Conservation (phyloP, 2,329 filamentous ascomycete species). For the Pseudogymnoascus sp. region DNA sequence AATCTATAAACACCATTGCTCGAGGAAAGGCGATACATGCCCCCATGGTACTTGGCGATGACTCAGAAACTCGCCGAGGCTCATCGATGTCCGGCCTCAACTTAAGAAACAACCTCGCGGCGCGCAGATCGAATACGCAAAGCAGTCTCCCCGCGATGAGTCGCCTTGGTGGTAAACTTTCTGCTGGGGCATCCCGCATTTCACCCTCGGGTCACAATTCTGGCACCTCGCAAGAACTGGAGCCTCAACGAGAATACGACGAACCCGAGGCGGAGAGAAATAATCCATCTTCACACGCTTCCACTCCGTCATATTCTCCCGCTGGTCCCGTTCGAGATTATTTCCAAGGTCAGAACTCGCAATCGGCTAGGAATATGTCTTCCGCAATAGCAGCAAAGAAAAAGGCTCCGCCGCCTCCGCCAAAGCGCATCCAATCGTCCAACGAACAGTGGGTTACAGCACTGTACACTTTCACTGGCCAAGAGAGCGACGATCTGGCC, state of each 20-base stretch:
- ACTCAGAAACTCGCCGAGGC: slow-evolving; percentile 19
- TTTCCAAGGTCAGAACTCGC: slow-evolving; percentile 18
- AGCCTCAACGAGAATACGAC: background rate
- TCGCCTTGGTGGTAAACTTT: slow-evolving; percentile 25
- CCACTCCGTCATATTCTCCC: slow-evolving; percentile 18
- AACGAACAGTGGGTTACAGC: slow-evolving; percentile 55
- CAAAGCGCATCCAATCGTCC: slow-evolving; percentile 45
- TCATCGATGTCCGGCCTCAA: slow-evolving; percentile 23
- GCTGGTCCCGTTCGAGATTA: slow-evolving; percentile 23
- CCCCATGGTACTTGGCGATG: slow-evolving; percentile 34
- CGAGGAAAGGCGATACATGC: slow-evolving; percentile 57
- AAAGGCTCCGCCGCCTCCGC: slow-evolving; percentile 66
- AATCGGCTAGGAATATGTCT: background rate
- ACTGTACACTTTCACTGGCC: slow-evolving; percentile 65
- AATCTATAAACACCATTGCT: slow-evolving; percentile 54
- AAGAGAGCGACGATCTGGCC: slow-evolving; percentile 59
- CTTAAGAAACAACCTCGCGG: slow-evolving; percentile 32
- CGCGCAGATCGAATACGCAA: slow-evolving; percentile 30
- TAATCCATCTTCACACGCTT: background rate
- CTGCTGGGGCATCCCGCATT: slow-evolving; percentile 22
- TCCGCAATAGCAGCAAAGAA: slow-evolving; percentile 46
- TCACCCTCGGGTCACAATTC: background rate
- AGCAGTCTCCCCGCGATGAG: slow-evolving; percentile 31
- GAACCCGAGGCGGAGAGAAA: background rate
- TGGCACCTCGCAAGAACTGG: background rate